phyloP scores from a whole-genome alignment of 495 filamentous ascomycete species.

The Geopyxis carbonaria region DNA sequence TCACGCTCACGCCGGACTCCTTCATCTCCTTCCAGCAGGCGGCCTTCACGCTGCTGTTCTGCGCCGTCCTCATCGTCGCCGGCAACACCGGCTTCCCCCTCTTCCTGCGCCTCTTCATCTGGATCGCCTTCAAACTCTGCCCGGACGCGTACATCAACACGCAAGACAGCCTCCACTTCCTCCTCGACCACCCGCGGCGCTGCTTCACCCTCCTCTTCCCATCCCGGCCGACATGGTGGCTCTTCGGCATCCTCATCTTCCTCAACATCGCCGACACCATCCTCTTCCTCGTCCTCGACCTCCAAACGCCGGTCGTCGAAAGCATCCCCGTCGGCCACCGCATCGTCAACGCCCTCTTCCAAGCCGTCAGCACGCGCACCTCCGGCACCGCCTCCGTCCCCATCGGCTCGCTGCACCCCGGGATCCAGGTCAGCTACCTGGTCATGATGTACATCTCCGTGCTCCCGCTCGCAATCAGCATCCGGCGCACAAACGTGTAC shows the following conservation, averaged over 20 bases:
- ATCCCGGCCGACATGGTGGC: slow-evolving; percentile 56
- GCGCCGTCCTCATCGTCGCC: slow-evolving; percentile 49
- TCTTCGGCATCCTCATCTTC: slow-evolving; percentile 66
- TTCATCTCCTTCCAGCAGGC: slow-evolving; percentile 49
- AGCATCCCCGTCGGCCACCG: slow-evolving; percentile 48
- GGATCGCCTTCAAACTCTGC: slow-evolving; percentile 38
- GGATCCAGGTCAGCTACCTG: slow-evolving; percentile 83
- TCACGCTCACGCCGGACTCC: slow-evolving; percentile 51
- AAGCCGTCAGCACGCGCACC: no score
- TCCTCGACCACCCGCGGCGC: slow-evolving; percentile 43
- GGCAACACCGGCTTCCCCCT: no score
- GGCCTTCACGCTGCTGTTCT: slow-evolving; percentile 42
- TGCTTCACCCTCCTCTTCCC: slow-evolving; percentile 41
- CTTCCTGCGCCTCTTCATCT: slow-evolving; percentile 54
- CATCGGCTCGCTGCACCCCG: slow-evolving; percentile 62
- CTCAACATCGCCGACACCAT: slow-evolving; percentile 73
- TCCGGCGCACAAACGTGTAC: slow-evolving; percentile 89
- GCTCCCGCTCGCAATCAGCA: slow-evolving; percentile 84
- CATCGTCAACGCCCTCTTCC: slow-evolving; percentile 70
- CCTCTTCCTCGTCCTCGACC: slow-evolving; percentile 77
- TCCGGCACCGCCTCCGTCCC: no score
- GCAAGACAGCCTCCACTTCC: slow-evolving; percentile 33
- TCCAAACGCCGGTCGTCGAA: slow-evolving; percentile 47
- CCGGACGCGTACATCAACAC: no score
- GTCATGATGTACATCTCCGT: slow-evolving; percentile 99